A percentile compares a stretch with the other conserved stretches of the same genome.
phyloP scores from a whole-genome alignment of 495 filamentous ascomycete genomes.

The Pseudevernia furfuracea region DNA sequence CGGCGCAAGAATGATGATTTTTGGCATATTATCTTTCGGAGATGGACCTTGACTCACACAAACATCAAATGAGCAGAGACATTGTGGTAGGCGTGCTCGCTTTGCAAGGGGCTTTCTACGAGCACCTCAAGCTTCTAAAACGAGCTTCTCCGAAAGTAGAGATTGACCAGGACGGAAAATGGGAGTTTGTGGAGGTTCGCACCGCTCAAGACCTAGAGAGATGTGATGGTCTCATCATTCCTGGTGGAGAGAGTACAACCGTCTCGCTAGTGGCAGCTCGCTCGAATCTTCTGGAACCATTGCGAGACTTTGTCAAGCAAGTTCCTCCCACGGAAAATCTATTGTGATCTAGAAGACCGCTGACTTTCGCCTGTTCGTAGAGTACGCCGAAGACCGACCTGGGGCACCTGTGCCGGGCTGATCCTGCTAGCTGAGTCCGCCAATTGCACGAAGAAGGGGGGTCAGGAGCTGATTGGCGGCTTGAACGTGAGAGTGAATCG shows the following conservation, averaged over 20 bases:
- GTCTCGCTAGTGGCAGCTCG: constrained; percentile 83
- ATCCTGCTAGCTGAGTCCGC: constrained; percentile 87
- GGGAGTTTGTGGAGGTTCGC: constrained; percentile 71
- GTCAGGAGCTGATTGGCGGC: constrained; percentile 89
- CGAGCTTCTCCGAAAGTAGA: constrained; percentile 48
- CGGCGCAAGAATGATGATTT: constrained; percentile 11
- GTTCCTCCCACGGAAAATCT: constrained; percentile 24
- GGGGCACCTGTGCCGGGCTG: constrained; percentile 94
- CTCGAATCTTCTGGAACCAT: constrained; percentile 70
- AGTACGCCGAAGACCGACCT: constrained; percentile 71
- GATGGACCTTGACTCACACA: constrained; percentile 1
- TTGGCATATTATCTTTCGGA: not conserved
- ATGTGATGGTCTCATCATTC: constrained; percentile 82
- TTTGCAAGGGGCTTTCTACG: constrained; percentile 86
- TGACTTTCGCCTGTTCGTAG: constrained; percentile 27
- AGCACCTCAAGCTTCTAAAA: constrained; percentile 73
- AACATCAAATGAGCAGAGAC: constrained; percentile 24
- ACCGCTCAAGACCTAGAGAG: constrained; percentile 58
- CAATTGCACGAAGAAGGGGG: constrained; percentile 79
- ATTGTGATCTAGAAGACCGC: not conserved
- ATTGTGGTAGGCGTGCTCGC: constrained; percentile 79
- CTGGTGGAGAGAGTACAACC: constrained; percentile 90
- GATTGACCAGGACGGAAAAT: constrained; percentile 32
- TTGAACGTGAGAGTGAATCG: constrained; percentile 84
- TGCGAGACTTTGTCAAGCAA: constrained; percentile 91